Conservation (phyloP, 805 yeast genomes). For the Candida bentonensis region DNA sequence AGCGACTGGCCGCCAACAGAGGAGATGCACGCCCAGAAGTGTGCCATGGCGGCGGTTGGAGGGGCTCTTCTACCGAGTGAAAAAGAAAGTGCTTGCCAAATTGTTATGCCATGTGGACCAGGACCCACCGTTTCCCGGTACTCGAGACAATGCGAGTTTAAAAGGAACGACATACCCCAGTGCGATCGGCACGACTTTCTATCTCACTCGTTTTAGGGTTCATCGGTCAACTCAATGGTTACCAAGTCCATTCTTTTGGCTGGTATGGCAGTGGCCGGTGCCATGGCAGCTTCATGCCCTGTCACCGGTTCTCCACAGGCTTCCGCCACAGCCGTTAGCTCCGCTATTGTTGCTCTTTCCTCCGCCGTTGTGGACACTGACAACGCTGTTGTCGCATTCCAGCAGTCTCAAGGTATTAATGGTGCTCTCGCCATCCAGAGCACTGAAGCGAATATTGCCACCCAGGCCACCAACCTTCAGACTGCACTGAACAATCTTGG, state of each 20-base stretch:
- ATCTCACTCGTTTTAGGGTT: background rate
- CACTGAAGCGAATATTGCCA: conserved; percentile 11
- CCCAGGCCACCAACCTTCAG: conserved; percentile 10
- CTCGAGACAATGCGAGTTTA: too few species aligned
- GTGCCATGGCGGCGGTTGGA: too few species aligned
- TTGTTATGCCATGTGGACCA: too few species aligned
- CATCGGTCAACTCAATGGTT: background rate
- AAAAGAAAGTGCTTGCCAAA: too few species aligned
- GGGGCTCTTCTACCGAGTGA: too few species aligned
- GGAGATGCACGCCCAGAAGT: too few species aligned
- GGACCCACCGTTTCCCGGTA: too few species aligned
- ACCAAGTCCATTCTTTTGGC: background rate
- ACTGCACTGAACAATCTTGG: conserved; percentile 1
- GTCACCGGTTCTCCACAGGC: conserved; percentile 2
- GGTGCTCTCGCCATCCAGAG: conserved; percentile 20
- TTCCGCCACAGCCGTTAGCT: conserved; percentile 5
- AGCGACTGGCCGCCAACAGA: too few species aligned
- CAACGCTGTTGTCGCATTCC: conserved; percentile 5
- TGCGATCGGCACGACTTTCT: background rate
- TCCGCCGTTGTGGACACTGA: conserved; percentile 8
- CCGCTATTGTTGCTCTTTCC: conserved; percentile 9
- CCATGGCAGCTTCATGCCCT: background rate
- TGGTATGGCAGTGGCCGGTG: background rate
- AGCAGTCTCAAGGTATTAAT: conserved; percentile 10
- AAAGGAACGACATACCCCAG: background rate